A percentile compares a stretch with the other conserved stretches of the same genome.
phyloP scores from a whole-genome alignment of 192 early-diverging fungal genomes.

The Backusella liffmaniae region DNA sequence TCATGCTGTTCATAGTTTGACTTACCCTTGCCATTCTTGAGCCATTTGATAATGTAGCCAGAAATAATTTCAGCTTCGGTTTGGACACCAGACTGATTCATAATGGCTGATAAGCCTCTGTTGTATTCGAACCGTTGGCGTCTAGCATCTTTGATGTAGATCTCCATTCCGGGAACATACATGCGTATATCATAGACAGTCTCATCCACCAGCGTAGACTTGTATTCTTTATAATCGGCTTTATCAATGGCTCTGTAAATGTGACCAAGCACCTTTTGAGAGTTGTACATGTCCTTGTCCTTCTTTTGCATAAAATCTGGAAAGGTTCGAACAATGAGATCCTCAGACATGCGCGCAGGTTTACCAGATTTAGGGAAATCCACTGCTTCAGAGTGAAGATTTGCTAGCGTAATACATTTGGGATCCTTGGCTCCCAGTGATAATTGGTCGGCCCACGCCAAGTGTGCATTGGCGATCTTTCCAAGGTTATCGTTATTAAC shows the following conservation, averaged over 20 bases:
- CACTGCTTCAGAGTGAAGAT: slow-evolving; percentile 70
- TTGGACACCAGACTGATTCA: slow-evolving; percentile 65
- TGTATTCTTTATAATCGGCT: slow-evolving; percentile 42
- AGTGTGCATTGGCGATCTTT: slow-evolving; percentile 65
- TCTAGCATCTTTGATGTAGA: slow-evolving; percentile 51
- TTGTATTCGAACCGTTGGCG: slow-evolving; percentile 47
- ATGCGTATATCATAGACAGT: slow-evolving; percentile 39
- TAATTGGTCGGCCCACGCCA: slow-evolving; percentile 58
- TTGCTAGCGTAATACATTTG: slow-evolving; percentile 57
- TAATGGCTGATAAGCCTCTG: slow-evolving; percentile 47
- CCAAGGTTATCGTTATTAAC: slow-evolving; percentile 65
- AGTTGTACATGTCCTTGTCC: slow-evolving; percentile 49
- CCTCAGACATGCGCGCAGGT: slow-evolving; percentile 46
- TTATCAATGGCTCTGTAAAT: slow-evolving; percentile 53
- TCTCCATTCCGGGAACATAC: slow-evolving; percentile 45
- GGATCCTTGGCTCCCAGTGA: slow-evolving; percentile 46
- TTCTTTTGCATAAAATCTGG: slow-evolving; percentile 79
- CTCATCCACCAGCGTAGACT: slow-evolving; percentile 26
- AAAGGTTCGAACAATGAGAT: slow-evolving; percentile 42
- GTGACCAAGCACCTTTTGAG: slow-evolving; percentile 48
- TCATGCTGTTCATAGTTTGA: slow-evolving; percentile 50
- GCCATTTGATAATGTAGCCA: slow-evolving; percentile 37
- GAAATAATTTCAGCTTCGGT: slow-evolving; percentile 45
- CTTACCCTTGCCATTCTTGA: slow-evolving; percentile 44
- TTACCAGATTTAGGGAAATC: slow-evolving; percentile 73